These are phyloP conservation scores for Xylaria sp. DNA, from an alignment of 2,329 filamentous ascomycete genomes.

Conservation along the genomic window DNA sequence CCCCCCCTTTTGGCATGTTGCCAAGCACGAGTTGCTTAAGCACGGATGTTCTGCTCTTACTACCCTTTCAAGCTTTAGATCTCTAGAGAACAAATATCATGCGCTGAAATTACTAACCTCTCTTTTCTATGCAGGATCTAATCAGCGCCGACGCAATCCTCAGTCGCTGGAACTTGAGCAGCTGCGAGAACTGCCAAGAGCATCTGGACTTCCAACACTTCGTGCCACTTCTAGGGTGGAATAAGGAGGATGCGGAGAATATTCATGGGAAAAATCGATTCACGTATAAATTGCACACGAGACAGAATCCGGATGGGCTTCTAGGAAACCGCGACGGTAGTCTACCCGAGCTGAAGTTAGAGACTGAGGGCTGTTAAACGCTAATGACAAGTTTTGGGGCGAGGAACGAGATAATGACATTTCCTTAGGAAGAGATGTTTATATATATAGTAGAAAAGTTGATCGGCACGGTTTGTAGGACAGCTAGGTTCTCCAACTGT, in stretches of 20 bases:
- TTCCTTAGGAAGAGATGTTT: background rate
- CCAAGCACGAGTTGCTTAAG: too few relatives aligned
- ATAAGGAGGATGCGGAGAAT: constrained; percentile 1
- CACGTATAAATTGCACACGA: constrained; percentile 4
- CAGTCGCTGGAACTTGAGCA: constrained; percentile 8
- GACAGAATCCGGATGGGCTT: background rate
- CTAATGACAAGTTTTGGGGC: background rate
- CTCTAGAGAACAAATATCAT: too few relatives aligned
- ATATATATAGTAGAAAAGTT: too few relatives aligned
- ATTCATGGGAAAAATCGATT: background rate
- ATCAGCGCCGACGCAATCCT: constrained; percentile 10
- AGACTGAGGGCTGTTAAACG: constrained; percentile 1
- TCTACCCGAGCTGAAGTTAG: background rate
- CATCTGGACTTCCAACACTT: constrained; percentile 8
- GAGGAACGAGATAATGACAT: background rate
- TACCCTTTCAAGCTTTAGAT: too few relatives aligned
- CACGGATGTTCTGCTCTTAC: too few relatives aligned
- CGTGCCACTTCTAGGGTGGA: constrained; percentile 8
- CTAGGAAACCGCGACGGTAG: background rate
- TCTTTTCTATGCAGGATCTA: too few relatives aligned
- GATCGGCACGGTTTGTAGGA: too few relatives aligned
- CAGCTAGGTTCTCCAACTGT: too few relatives aligned
- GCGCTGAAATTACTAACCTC: too few relatives aligned
- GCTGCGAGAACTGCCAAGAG: constrained; percentile 5
- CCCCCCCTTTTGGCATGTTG: too few relatives aligned